Evolutionary conservation across 192 early-diverging fungal genomes (phyloP).

Genomic region (Irineochytrium annulatum): DNA sequence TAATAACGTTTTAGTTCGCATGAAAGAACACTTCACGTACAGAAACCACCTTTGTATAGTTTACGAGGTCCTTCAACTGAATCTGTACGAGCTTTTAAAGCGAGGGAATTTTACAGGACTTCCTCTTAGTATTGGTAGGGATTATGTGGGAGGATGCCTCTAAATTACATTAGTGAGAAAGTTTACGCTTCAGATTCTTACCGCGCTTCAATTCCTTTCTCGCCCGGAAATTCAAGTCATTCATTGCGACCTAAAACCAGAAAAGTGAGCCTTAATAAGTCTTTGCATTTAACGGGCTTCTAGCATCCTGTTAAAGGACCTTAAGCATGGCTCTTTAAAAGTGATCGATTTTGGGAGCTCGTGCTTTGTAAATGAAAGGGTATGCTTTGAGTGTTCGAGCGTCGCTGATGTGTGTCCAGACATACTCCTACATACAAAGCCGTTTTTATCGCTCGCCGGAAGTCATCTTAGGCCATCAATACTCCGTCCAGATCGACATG

Average conservation of each 20-base stretch:
- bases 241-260: slow-evolving; percentile 48
- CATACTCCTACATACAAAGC: slow-evolving; percentile 39
- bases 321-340: slow-evolving; percentile 23
- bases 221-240: slow-evolving; percentile 24
- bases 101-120: slow-evolving; percentile 24
- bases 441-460: slow-evolving; percentile 46
- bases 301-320: slow-evolving; percentile 21
- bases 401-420: slow-evolving; percentile 3
- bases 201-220: slow-evolving; percentile 18
- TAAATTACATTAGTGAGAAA: slow-evolving; percentile 5
- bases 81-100: slow-evolving; percentile 35
- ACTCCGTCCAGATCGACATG: slow-evolving; percentile 44
- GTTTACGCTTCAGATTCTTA: slow-evolving; percentile 25
- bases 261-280: slow-evolving; percentile 24
- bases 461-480: slow-evolving; percentile 36
- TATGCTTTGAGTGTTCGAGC: slow-evolving; percentile 5
- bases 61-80: slow-evolving; percentile 33
- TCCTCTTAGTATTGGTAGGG: background rate
- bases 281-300: background rate
- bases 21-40: slow-evolving; percentile 25
- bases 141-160: background rate
- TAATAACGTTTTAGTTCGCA: slow-evolving; percentile 19
- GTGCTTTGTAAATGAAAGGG: slow-evolving; percentile 35
- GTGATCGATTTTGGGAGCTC: slow-evolving; percentile 49
- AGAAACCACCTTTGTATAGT: slow-evolving; percentile 37